Evolutionary conservation across 208 protist species (phyloP).

Genomic region (Wallacemonas sp.): DNA sequence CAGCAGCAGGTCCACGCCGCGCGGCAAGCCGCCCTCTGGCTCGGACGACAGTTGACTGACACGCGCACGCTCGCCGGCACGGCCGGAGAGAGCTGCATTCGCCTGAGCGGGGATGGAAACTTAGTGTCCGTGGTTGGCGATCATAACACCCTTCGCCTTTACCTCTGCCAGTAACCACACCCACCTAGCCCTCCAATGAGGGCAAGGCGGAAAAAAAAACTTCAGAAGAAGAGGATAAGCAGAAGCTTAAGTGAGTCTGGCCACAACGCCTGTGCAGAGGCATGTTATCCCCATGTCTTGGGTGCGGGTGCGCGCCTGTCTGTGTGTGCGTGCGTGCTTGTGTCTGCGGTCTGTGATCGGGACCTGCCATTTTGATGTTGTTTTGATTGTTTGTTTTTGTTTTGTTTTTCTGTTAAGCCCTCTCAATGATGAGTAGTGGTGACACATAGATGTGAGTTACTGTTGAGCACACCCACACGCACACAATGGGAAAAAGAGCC

Average conservation of each 20-base stretch:
- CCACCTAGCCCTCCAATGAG: conserved; percentile 17
- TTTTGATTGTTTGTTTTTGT: no score
- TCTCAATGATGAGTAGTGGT: no score
- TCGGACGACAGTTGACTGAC: conserved; percentile 2
- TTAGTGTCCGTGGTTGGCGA: conserved; percentile 52
- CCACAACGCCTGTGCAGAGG: no score
- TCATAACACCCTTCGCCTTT: conserved; percentile 28
- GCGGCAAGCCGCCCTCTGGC: conserved; percentile 16
- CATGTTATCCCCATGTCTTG: no score
- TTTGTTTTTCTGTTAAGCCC: no score
- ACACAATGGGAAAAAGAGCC: no score
- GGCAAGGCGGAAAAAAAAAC: background rate
- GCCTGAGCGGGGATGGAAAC: conserved; percentile 51
- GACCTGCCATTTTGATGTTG: no score
- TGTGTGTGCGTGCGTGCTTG: background rate
- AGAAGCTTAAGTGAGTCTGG: no score
- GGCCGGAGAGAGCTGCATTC: conserved; percentile 39
- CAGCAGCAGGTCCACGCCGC: conserved; percentile 27
- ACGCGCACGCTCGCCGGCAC: conserved; percentile 28
- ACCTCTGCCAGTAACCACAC: conserved; percentile 36
- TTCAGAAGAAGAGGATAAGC: background rate
- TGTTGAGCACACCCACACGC: no score
- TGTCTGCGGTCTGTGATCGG: conserved; percentile 1
- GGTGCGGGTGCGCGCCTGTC: background rate
- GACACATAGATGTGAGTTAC: no score